Conservation (phyloP, 257 asterid genomes). For the Solanum ossicruentum region DNA sequence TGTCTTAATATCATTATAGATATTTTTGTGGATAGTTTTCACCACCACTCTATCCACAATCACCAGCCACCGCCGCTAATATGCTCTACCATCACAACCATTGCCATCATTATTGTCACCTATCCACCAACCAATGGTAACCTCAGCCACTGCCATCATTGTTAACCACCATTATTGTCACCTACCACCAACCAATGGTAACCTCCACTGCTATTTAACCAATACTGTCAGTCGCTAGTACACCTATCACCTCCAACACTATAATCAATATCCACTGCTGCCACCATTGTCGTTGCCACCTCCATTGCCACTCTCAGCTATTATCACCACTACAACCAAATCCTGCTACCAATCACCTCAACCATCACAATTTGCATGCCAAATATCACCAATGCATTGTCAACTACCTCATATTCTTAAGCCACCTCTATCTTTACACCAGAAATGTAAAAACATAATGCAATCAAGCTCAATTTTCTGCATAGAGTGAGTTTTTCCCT, state of each 20-base stretch:
- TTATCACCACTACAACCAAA: too few species aligned
- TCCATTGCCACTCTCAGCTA: too few species aligned
- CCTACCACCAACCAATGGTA: background rate
- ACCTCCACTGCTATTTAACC: background rate
- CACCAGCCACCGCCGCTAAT: background rate
- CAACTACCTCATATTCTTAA: too few species aligned
- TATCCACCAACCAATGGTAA: background rate
- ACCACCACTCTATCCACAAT: background rate
- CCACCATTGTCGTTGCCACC: too few species aligned
- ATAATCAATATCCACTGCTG: too few species aligned
- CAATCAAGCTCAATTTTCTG: background rate
- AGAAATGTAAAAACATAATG: background rate
- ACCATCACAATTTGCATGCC: too few species aligned
- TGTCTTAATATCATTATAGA: background rate
- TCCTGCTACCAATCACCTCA: too few species aligned
- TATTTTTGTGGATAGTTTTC: background rate
- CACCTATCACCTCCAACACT: background rate
- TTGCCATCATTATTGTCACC: background rate
- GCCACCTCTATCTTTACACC: background rate
- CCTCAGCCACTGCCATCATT: background rate
- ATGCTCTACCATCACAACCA: background rate
- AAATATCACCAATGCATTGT: too few species aligned
- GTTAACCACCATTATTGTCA: background rate
- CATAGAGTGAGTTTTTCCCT: background rate
- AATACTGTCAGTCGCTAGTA: background rate